Evolutionary conservation across 176 grass and related monocot genomes (phyloP), one percentile per base, ranked within the genome.

Genomic region (Avena insularis): DNA sequence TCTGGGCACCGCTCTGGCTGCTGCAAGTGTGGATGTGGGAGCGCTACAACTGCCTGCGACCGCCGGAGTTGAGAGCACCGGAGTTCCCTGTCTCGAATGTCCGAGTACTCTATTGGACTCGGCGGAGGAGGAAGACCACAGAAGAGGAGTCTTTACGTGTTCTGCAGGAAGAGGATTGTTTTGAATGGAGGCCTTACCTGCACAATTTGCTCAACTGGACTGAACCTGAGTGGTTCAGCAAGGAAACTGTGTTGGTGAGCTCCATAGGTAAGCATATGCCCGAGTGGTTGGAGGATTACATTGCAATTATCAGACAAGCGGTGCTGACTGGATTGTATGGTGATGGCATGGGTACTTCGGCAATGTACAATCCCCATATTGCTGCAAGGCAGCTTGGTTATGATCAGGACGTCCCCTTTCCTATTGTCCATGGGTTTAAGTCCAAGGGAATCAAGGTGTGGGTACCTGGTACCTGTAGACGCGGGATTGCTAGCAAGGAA

Each of bases 11-110:
- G 31, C 75, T 91, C 71, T 91, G 82, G 77, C 82, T 94, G 71
- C 87, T 94, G 51, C 89, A 94, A 79, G 84, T 63, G 35, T 94
- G 92, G 92, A 72, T 91, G 35, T 94, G 92, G 89, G 92, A 91
- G 51, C 84, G 78, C 54, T 94, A 69, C 3, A 68, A 82, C 47
- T 38, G 49, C 36, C 72, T 94, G 81, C 65, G 40, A 25, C 92
- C 89, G 0, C 63, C 78, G 5, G 71, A 23, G 36, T 38, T 71
- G 56, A 83, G 69, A 56, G 83, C 65, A 4, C 79, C 85, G 1
- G 66, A 38, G 38, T 89, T 87, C 40, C 89, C 87, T 2, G 7
- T 85, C 9, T 91, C 87, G 3, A 81, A 55, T 71, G 84, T 83
- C 61, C 84, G 81, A 31, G 68, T 83, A 5, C 83, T 77, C 72